These are phyloP conservation scores for Pachysandra terminalis DNA, from an alignment of 164 flowering plant genomes.

Conservation along the genomic window DNA sequence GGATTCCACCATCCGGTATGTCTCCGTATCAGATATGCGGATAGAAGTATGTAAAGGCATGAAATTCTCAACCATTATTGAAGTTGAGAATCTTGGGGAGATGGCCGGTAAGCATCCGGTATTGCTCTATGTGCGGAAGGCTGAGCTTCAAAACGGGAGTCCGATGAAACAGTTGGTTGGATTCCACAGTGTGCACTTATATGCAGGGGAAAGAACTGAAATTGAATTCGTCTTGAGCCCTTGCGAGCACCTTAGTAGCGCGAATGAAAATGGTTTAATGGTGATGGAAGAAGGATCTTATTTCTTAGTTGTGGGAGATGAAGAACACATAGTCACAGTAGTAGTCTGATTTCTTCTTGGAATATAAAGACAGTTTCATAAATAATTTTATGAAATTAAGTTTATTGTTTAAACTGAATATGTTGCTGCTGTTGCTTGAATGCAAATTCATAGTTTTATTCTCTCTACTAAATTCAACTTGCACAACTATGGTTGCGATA, in stretches of 20 bases:
- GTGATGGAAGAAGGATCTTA: slow-evolving; percentile 59
- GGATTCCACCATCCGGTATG: slow-evolving; percentile 18
- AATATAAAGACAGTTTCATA: too few species aligned
- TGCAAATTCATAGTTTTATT: not conserved
- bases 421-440: not conserved
- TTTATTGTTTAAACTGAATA: not conserved
- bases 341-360: slow-evolving; percentile 5
- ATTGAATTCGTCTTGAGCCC: slow-evolving; percentile 53
- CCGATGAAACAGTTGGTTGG: slow-evolving; percentile 65
- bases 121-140: slow-evolving; percentile 44
- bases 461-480: too few species aligned
- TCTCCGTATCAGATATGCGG: slow-evolving; percentile 44
- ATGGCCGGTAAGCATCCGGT: slow-evolving; percentile 78
- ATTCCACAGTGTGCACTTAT: slow-evolving; percentile 51
- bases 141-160: slow-evolving; percentile 24
- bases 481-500: too few species aligned
- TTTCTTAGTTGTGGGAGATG: slow-evolving; percentile 59
- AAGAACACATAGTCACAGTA: slow-evolving; percentile 37
- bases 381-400: not conserved
- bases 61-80: slow-evolving; percentile 39
- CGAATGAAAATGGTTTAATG: slow-evolving; percentile 60
- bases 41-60: slow-evolving; percentile 37
- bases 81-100: slow-evolving; percentile 58
- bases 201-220: slow-evolving; percentile 45
- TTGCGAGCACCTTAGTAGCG: slow-evolving; percentile 71